Evolutionary conservation across 2,329 filamentous ascomycete species (phyloP), one percentile per base, ranked within the genome.

Genomic region (Myriosclerotinia curreyana): DNA sequence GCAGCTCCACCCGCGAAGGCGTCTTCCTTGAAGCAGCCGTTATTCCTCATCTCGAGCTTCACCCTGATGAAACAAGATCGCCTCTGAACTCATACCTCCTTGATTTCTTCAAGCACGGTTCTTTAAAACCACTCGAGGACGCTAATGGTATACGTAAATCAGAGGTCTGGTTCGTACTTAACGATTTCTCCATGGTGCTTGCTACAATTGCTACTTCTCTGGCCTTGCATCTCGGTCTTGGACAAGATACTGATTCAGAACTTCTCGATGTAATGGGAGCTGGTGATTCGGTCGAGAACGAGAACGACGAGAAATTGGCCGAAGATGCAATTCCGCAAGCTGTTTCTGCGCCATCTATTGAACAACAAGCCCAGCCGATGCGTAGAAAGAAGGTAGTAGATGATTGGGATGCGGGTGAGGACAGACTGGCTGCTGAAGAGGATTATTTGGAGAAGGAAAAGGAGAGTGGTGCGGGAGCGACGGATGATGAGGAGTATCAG

Each of bases 21-120:
- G 84, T 94, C 0, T 92, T 91, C 77, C 81, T 94, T 0, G 90
- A 94, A 70, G 83, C 90, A 71, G 82, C 87, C 0, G 86, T 88
- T 1, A 84, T 94, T 31, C 90, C 90, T 0, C 84, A 89, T 72
- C 80, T 92, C 5, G 80, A 81, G 6, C 76, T 91, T 14, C 83
- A 83, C 69, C 83, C 84, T 0, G 77, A 85, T 34, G 83, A 88
- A 61, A 78, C 70, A 0, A 11, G 73, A 75, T 68, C 69, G 15
- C 82, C 82, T 0, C 79, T 86, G 66, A 91, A 91, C 68, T 85
- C 86, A 0, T 90, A 90, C 71, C 76, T 93, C 0, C 85, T 88
- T 66, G 88, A 93, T 74, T 94, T 92, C 75, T 92, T 85, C 80
- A 89, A 86, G 74, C 86, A 93, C 69, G 89, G 89, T 4, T 84